Percentiles rank a stretch among this genome's conserved stretches.
phyloP scores from a whole-genome alignment of 495 filamentous ascomycete genomes.

The Astrothelium subdiscretum region DNA sequence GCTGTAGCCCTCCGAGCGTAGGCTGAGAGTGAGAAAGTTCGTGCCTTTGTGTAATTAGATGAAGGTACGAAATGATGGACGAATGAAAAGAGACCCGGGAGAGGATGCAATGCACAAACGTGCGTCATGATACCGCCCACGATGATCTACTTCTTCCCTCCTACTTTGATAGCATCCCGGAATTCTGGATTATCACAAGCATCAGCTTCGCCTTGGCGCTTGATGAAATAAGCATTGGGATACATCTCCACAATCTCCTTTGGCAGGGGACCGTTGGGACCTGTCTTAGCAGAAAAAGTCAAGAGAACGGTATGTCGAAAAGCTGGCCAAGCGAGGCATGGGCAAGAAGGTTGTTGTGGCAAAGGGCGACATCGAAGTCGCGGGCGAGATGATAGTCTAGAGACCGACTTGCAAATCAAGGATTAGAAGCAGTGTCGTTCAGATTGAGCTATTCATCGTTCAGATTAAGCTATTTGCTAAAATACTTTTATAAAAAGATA shows the following conservation, averaged over 20 bases:
- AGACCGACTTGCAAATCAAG: conserved; percentile 67
- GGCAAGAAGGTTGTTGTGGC: conserved; percentile 55
- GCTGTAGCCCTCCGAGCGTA: conserved; percentile 59
- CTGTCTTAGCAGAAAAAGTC: conserved; percentile 51
- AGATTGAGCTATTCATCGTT: no score
- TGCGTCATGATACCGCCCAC: conserved; percentile 65
- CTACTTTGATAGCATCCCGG: conserved; percentile 50
- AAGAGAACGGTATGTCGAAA: conserved; percentile 60
- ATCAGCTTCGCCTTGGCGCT: conserved; percentile 63
- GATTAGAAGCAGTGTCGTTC: conserved; percentile 49
- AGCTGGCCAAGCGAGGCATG: conserved; percentile 54
- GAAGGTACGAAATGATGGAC: neutral
- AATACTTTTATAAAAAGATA: no score
- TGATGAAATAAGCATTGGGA: conserved; percentile 54
- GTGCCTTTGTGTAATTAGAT: conserved; percentile 34
- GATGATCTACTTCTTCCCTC: conserved; percentile 60
- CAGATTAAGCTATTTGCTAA: no score
- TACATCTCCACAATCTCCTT: conserved; percentile 60
- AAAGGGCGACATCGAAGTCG: conserved; percentile 51
- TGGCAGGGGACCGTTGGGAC: conserved; percentile 57
- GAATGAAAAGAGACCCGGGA: neutral
- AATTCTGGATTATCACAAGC: conserved; percentile 73
- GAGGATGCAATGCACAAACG: conserved; percentile 43
- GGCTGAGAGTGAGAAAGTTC: conserved; percentile 59
- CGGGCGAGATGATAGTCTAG: conserved; percentile 48